These are phyloP conservation scores for Tuber melanosporum DNA, from an alignment of 495 filamentous ascomycete species.

Conservation along the genomic window DNA sequence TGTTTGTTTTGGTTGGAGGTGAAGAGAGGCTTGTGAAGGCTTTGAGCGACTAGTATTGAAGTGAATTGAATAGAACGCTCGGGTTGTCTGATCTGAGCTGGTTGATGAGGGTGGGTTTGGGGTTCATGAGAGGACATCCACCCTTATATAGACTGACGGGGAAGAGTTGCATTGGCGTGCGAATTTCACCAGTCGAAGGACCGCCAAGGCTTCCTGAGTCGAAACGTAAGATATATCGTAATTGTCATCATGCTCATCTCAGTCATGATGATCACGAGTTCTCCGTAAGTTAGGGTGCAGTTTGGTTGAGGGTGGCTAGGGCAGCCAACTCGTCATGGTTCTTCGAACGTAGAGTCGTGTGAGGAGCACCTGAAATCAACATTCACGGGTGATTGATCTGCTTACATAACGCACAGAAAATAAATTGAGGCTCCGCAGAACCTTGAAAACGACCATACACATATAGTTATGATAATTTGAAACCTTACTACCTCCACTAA, in stretches of 20 bases:
- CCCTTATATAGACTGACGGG: not conserved
- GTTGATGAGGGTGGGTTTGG: not conserved
- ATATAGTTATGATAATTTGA: too few relatives aligned
- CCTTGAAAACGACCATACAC: too few relatives aligned
- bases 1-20: not conserved
- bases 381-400: too few relatives aligned
- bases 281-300: not conserved
- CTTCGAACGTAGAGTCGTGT: not conserved
- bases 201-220: not conserved
- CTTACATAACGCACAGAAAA: too few relatives aligned
- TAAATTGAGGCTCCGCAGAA: too few relatives aligned
- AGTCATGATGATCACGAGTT: not conserved
- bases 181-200: not conserved
- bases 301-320: not conserved
- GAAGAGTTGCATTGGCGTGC: not conserved
- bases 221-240: not conserved
- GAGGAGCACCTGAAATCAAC: too few relatives aligned
- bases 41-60: not conserved
- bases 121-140: not conserved
- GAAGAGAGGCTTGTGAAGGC: not conserved
- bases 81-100: not conserved
- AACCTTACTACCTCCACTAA: too few relatives aligned
- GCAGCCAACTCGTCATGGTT: not conserved
- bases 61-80: not conserved
- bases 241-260: not conserved